Conservation (phyloP, 1,139 yeast genomes). For the Casaregolazyma lundiana region DNA sequence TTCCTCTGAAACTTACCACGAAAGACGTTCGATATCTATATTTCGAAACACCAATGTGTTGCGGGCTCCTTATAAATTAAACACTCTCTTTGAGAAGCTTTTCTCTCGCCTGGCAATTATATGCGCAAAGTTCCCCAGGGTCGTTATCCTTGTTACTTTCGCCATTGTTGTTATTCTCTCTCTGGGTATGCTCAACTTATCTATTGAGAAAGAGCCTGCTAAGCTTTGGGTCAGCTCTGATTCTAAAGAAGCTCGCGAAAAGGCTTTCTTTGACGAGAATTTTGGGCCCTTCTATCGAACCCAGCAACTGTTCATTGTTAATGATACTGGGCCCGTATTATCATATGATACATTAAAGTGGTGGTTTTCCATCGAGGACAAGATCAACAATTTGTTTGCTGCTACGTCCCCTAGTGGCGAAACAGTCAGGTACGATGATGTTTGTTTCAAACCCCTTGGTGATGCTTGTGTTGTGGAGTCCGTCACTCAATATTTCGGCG, state of each 20-base stretch:
- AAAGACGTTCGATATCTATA: not conserved
- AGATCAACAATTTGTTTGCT: conserved; percentile 36
- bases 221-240: conserved; percentile 84
- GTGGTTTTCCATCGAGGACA: conserved; percentile 79
- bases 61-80: conserved; percentile 39
- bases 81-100: conserved; percentile 40
- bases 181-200: conserved; percentile 48
- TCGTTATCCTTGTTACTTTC: conserved; percentile 47
- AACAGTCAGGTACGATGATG: conserved; percentile 44
- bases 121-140: conserved; percentile 45
- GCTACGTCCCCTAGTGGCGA: conserved; percentile 19
- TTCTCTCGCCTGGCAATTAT: conserved; percentile 48
- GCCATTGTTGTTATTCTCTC: conserved; percentile 45
- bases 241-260: conserved; percentile 68
- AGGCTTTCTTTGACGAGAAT: conserved; percentile 63
- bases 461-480: conserved; percentile 80
- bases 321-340: conserved; percentile 59
- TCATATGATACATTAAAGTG: conserved; percentile 67
- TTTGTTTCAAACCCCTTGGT: conserved; percentile 80
- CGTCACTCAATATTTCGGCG: conserved; percentile 81
- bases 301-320: conserved; percentile 76
- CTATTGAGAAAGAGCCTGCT: conserved; percentile 74
- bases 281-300: conserved; percentile 93
- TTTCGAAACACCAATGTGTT: conserved; percentile 20
- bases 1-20: conserved; percentile 26